Percentiles rank a stretch among this genome's conserved stretches.
These are phyloP conservation scores for Polyplosphaeria fusca DNA, from an alignment of 495 filamentous ascomycete species.

Conservation along the genomic window DNA sequence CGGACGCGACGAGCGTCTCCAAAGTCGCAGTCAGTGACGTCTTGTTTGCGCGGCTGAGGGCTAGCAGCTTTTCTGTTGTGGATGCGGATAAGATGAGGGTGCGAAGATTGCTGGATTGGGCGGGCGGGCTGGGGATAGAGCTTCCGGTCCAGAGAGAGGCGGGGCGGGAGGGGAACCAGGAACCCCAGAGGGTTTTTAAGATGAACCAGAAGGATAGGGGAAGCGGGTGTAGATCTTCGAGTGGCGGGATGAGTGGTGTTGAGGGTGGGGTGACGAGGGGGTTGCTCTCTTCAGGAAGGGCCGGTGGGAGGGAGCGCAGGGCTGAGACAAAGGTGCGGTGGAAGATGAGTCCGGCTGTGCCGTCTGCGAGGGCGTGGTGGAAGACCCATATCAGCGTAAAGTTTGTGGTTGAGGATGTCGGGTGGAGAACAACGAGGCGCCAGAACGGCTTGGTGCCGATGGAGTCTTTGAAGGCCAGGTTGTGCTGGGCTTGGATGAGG, in stretches of 20 bases:
- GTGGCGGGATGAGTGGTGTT: slow-evolving; percentile 14
- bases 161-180: slow-evolving; percentile 2
- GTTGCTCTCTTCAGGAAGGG: not conserved
- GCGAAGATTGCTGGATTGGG: not conserved
- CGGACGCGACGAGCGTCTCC: slow-evolving; percentile 1
- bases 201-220: slow-evolving; percentile 38
- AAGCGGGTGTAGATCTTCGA: slow-evolving; percentile 23
- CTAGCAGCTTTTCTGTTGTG: not conserved
- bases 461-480: slow-evolving; percentile 23
- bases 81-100: not conserved
- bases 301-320: slow-evolving; percentile 32
- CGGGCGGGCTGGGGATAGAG: not conserved
- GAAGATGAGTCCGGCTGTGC: slow-evolving; percentile 43
- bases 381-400: slow-evolving; percentile 30
- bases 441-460: slow-evolving; percentile 42
- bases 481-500: slow-evolving; percentile 44
- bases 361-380: slow-evolving; percentile 27
- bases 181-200: slow-evolving; percentile 35
- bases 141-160: slow-evolving; percentile 27
- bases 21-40: slow-evolving; percentile 13
- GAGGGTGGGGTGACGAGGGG: not conserved
- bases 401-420: not conserved
- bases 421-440: slow-evolving; percentile 42
- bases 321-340: slow-evolving; percentile 44
- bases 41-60: slow-evolving; percentile 5